Evolutionary conservation across 2,329 filamentous ascomycete species (phyloP), one percentile per base, ranked within the genome.

Genomic region (Cladosporium austrohemisphaericum): DNA sequence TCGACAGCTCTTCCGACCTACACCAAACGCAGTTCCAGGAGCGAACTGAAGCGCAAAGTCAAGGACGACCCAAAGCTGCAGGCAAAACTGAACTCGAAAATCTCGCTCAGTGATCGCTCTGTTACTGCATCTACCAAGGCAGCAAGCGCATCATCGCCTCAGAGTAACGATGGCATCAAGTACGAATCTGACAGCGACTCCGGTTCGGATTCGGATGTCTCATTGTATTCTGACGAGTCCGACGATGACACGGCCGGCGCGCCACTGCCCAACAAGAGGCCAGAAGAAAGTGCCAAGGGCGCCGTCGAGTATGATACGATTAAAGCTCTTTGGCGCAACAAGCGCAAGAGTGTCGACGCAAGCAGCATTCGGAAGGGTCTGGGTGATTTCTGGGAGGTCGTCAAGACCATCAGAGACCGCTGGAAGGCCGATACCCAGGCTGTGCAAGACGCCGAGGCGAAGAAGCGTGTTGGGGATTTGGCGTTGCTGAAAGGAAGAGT

Each of bases 311-410:
- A 83, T 63, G 79, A 83, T 60, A 73, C 78, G 8, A 75, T 83
- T 49, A 79, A 79, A 61, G 78, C 79, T 23, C 74, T 82, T 9
- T 84, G 81, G 80, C 75, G 72, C 41, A 75, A 77, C 37, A 75
- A 75, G 52, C 77, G 76, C 54, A 74, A 73, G 52, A 64, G 69
- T 25, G 68, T 75, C 16, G 67, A 70, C 48, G 67, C 71, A 13
- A 74, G 77, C 20, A 75, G 75, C 52, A 76, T 84, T 50, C 76
- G 78, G 55, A 68, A 66, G 54, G 76, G 76, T 36, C 68, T 84
- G 55, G 72, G 73, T 41, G 72, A 76, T 35, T 78, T 80, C 59
- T 81, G 80, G 70, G 78, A 83, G 41, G 69, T 83, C 36, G 69
- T 83, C 52, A 78, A 78, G 60, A 72, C 72, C 5, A 74, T 84